Percentiles rank a stretch among this genome's conserved stretches.
These are phyloP conservation scores for Gynostemma pentaphyllum DNA, from an alignment of 306 rosid species.

Conservation along the genomic window DNA sequence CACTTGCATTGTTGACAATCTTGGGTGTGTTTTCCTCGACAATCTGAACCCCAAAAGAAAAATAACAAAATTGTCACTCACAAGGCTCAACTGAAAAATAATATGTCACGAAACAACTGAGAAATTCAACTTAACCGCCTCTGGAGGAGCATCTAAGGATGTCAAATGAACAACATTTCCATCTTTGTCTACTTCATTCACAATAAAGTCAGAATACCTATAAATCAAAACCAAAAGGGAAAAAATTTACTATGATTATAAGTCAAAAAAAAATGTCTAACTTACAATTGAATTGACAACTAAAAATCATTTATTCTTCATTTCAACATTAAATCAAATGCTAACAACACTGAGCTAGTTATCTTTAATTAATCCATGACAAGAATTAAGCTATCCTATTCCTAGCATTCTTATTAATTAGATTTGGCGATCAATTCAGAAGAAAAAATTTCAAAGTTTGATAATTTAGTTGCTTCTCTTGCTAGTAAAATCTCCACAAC, in stretches of 20 bases:
- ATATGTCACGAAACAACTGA: not conserved
- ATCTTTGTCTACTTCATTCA: conserved; percentile 74
- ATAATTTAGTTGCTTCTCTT: not conserved
- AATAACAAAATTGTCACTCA: not conserved
- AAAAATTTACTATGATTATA: not conserved
- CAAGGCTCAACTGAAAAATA: not conserved
- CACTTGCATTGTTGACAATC: conserved; percentile 14
- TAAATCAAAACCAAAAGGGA: conserved; percentile 15
- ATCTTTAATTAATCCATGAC: not conserved
- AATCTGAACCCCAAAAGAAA: conserved; percentile 26
- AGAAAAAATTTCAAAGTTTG: not conserved
- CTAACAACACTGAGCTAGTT: not conserved
- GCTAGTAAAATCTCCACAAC: not conserved
- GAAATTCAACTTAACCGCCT: conserved; percentile 16
- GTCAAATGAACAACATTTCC: conserved; percentile 62
- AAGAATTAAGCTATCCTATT: not conserved
- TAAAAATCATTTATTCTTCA: not conserved
- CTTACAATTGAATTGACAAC: not conserved
- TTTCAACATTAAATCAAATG: not conserved
- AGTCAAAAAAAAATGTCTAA: not conserved
- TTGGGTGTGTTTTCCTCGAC: conserved; percentile 28
- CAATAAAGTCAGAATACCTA: conserved; percentile 92
- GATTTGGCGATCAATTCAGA: not conserved
- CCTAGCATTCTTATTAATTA: not conserved
- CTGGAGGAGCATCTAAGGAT: conserved; percentile 49